Evolutionary conservation across 2,329 filamentous ascomycete genomes (phyloP).

Genomic region (Talaromyces sp.): DNA sequence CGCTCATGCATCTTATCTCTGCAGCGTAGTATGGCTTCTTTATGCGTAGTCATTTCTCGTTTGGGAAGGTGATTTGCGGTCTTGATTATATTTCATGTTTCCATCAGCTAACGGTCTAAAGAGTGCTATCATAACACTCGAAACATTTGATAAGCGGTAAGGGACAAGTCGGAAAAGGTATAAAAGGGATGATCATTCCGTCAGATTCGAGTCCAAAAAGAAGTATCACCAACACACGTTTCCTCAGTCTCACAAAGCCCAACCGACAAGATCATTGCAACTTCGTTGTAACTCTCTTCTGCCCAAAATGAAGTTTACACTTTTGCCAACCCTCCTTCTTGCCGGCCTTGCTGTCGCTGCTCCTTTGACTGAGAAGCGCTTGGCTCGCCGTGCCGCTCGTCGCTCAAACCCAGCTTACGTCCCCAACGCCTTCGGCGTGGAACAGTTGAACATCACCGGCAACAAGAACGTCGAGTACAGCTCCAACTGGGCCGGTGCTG

Average conservation of each 20-base stretch:
- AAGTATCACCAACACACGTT: not conserved
- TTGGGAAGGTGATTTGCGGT: constrained; percentile 5
- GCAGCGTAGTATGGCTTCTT: not conserved
- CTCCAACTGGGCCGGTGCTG: constrained; percentile 59
- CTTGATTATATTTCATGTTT: not conserved
- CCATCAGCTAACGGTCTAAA: not conserved
- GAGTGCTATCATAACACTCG: not conserved
- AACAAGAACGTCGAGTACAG: constrained; percentile 39
- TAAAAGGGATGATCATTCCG: not conserved
- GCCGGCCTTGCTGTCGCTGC: constrained; percentile 11
- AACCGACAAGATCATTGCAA: not conserved
- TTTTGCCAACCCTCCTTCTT: constrained; percentile 9
- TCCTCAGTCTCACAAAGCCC: not conserved
- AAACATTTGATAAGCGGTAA: not conserved
- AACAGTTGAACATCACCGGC: constrained; percentile 10
- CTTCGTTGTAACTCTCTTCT: not conserved
- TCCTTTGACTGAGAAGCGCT: constrained; percentile 15
- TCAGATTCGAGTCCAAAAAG: not conserved
- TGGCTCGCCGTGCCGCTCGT: constrained; percentile 15
- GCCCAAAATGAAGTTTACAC: constrained; percentile 11
- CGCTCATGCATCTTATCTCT: not conserved
- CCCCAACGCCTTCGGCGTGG: not conserved
- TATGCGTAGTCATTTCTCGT: not conserved
- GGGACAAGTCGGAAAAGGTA: not conserved
- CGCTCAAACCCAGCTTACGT: constrained; percentile 12